Conservation (phyloP, 352 stramenopile species). For the Pythium oligandrum region DNA sequence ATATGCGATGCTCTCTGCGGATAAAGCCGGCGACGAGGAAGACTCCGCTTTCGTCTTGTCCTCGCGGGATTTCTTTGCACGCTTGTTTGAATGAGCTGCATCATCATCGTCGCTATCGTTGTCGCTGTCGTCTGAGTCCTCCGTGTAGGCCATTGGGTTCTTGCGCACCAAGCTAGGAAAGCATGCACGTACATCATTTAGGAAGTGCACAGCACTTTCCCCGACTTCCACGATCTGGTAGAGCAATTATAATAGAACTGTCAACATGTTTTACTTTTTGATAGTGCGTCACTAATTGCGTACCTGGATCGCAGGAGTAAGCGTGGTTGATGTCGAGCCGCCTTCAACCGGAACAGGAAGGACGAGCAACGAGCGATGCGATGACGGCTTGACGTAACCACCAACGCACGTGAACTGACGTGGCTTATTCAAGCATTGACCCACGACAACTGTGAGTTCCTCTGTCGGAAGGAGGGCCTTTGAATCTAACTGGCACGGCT, state of each 20-base stretch:
- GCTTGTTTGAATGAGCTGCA: constrained; percentile 16
- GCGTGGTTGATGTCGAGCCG: not conserved
- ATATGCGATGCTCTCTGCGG: not conserved
- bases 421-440: constrained; percentile 15
- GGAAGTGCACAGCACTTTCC: constrained; percentile 45
- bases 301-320: constrained; percentile 16
- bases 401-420: constrained; percentile 60
- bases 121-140: constrained; percentile 30
- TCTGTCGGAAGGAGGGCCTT: constrained; percentile 56
- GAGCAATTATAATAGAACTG: not conserved
- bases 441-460: constrained; percentile 49
- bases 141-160: constrained; percentile 28
- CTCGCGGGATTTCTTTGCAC: not conserved
- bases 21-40: not conserved
- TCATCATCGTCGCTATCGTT: constrained; percentile 23
- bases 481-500: constrained; percentile 6
- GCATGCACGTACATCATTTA: constrained; percentile 45
- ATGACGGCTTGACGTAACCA: constrained; percentile 42
- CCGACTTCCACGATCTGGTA: constrained; percentile 57
- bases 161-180: constrained; percentile 62
- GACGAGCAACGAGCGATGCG: constrained; percentile 37
- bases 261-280: not conserved
- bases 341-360: constrained; percentile 26
- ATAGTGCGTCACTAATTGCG: not conserved
- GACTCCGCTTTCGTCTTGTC: not conserved